phyloP scores from a whole-genome alignment of 495 filamentous ascomycete species.

The Penicillium steckii region DNA sequence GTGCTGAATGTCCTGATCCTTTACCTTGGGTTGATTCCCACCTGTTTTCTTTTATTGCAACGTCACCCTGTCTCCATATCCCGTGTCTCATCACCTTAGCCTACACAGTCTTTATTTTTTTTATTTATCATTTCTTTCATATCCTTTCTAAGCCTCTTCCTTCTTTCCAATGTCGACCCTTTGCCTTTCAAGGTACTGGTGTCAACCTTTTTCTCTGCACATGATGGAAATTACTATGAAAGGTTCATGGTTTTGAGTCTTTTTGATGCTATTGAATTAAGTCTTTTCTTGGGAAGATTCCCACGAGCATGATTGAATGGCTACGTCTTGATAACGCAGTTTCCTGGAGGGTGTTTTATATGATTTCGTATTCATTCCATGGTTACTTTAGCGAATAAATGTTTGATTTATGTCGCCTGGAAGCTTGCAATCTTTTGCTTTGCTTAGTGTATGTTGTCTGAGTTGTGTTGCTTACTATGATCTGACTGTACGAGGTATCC shows the following conservation, averaged over 20 bases:
- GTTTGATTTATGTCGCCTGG: too few species aligned
- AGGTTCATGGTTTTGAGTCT: constrained; percentile 15
- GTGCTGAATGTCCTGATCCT: constrained; percentile 28
- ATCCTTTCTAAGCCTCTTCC: constrained; percentile 8
- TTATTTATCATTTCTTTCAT: too few species aligned
- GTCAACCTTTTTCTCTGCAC: constrained; percentile 22
- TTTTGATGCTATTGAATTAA: neutral
- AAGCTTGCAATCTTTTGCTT: too few species aligned
- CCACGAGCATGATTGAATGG: neutral
- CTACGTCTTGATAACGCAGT: neutral
- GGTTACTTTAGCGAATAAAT: neutral
- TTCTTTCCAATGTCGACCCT: constrained; percentile 10
- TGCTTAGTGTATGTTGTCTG: too few species aligned
- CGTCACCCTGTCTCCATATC: constrained; percentile 15
- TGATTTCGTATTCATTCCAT: neutral
- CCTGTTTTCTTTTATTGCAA: constrained; percentile 10
- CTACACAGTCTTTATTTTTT: constrained; percentile 21
- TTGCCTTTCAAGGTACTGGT: constrained; percentile 5
- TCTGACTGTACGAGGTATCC: too few species aligned
- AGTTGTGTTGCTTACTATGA: too few species aligned
- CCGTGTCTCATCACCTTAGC: constrained; percentile 19
- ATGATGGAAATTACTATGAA: constrained; percentile 29
- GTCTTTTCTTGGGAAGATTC: too few species aligned
- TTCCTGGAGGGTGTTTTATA: neutral
- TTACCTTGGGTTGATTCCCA: constrained; percentile 21